Base-by-base conservation (phyloP, 2,329 filamentous ascomycete genomes). In the Berkeleyomyces basicola region DNA sequence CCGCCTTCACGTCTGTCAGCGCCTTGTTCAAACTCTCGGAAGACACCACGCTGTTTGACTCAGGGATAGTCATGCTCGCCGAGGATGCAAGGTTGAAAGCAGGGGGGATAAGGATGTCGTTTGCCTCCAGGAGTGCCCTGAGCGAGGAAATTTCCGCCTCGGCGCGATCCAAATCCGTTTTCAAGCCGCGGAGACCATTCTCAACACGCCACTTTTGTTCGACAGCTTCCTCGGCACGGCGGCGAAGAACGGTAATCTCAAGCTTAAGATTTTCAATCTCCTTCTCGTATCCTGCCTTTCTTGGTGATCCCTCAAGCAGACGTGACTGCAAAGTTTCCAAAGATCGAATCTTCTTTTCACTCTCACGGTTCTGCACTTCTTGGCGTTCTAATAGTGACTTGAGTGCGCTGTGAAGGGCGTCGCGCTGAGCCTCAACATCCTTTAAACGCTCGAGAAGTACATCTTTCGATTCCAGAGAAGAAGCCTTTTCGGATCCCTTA, bases 121-220 rank as follows among this genome's bases (percentile, higher is more conserved):
- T 87, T 71, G 95, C 89, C 65, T 85, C 78, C 23, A 97, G 79
- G 36, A 97, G 77, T 40, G 78, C 81, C 51, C 89, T 84, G 47
- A 99, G 79, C n/a, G 88, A 88, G 47, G 82, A 78, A 39, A 95
- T 95, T 74, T 99, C 93, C 71, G 93, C 88, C 72, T 96, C 90
- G 36, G 93, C 91, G 66, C 91, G 88, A 73, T 97, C 93, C 49
- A 99, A 82, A 70, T 97, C 92, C 87, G 96, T 96, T 76, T 96
- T 95, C 63, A 97, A 76, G 62, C 91, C 90, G 61, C 83, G 81
- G 1, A 97, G 77, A 16, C 90, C 90, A 74, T 95, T 95, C 74
- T 96, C 92, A 66, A 91, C 92, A 71, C 95, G 87, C 86, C 89
- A 97, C 74, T 97, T 97, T 70, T 95, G 88, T 70, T 96, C 90